Conservation (phyloP, 208 protist genomes). For the Angomonas desouzai region DNA sequence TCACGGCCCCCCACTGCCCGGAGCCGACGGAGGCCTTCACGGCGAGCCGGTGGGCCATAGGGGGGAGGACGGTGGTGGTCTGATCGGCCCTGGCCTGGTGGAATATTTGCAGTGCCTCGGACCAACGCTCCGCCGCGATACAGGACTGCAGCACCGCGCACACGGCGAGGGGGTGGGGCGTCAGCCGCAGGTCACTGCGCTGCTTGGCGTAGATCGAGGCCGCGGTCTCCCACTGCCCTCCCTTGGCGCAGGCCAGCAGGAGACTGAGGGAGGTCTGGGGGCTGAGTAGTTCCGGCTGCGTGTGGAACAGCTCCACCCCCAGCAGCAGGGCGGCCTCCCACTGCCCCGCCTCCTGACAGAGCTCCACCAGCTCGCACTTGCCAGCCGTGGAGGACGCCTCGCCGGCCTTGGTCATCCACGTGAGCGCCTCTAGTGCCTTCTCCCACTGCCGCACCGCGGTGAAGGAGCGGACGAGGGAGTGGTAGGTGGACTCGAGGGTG, state of each 20-base stretch:
- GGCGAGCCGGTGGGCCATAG: constrained; percentile 63
- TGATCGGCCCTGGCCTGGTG: constrained; percentile 38
- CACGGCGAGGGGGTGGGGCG: constrained; percentile 60
- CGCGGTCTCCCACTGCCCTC: constrained; percentile 54
- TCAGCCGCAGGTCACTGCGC: constrained; percentile 45
- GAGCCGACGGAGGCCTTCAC: constrained; percentile 54
- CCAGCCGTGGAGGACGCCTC: constrained; percentile 70
- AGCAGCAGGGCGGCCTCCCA: constrained; percentile 71
- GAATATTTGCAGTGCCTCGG: constrained; percentile 37
- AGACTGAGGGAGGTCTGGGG: constrained; percentile 53
- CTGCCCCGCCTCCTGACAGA: constrained; percentile 79
- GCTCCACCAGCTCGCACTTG: constrained; percentile 65
- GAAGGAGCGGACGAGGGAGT: constrained; percentile 70
- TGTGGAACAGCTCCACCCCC: constrained; percentile 41
- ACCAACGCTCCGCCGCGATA: constrained; percentile 46
- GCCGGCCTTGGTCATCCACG: constrained; percentile 76
- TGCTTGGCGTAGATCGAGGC: constrained; percentile 36
- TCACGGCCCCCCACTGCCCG: constrained; percentile 42
- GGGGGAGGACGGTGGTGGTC: constrained; percentile 66
- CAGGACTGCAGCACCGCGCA: constrained; percentile 75
- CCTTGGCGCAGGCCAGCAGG: constrained; percentile 61
- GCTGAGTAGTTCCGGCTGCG: constrained; percentile 39
- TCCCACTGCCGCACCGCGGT: constrained; percentile 71
- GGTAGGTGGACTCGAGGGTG: constrained; percentile 49
- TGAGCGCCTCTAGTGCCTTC: constrained; percentile 76